Base-by-base conservation (phyloP, 495 filamentous ascomycete genomes). In the Aspergillus biplanus region DNA sequence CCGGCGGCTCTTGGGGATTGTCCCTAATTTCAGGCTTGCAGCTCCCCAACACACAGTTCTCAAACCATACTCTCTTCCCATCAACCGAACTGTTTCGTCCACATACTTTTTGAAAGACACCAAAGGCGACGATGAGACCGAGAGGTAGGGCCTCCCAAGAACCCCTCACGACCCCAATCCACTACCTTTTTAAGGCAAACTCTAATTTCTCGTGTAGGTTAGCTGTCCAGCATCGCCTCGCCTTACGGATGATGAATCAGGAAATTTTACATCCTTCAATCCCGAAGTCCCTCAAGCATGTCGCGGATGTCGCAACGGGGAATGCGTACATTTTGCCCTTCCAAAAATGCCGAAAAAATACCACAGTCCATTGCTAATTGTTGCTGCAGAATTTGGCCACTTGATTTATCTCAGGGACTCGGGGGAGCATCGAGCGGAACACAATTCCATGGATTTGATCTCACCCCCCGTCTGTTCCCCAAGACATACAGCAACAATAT, bases 231-330 rank as follows among this genome's bases (percentile, higher is more conserved):
- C 61, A 63, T 33, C 53, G 52, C 33, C 56, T 63, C 35, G 32
- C 42, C 42, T 13, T 50, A 16, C 42, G 56, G 33, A 63, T 50
- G 5, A 31, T 57, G 18, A 39, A 57, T 31, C 61, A 54, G 7
- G 3, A 7, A n/a, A 57, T 57, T 33, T 53, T 54, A 11, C 52
- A 54, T n/a, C 31, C 52, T 34, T 54, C 52, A n/a, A 33, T 54
- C 27, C 52, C 61, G 0, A 56, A 52, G n/a, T 12, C 18, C 9
- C 33, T 52, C 18, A 33, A 52, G 33, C 44, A 33, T 15, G 47
- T 63, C n/a, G 61, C 61, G n/a, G 61, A 63, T 16, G 52, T 63
- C 11, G 61, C 53, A 1, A 63, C 61, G 15, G 61, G 61, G 16
- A 63, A 57, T 27, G 61, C 44, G 61, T 63, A 50, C 18, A 4